These are phyloP conservation scores for Moniliophthora roreri DNA, from an alignment of 1,284 basidiomycete genomes.

Conservation along the genomic window DNA sequence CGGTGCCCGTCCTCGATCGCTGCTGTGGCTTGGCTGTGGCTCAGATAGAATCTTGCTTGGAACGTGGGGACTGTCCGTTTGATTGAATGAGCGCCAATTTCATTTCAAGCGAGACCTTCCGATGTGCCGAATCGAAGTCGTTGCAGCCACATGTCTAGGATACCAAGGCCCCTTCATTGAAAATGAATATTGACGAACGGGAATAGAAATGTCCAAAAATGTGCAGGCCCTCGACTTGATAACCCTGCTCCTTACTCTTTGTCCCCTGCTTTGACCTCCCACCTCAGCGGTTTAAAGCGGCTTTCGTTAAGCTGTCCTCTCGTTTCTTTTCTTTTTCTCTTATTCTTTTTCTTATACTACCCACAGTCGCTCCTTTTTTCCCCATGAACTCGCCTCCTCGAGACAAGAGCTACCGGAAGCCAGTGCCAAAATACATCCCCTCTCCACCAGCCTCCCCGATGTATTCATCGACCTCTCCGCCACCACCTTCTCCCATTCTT, in stretches of 20 bases:
- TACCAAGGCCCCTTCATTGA: not conserved
- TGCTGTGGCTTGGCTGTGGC: no score
- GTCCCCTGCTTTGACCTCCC: not conserved
- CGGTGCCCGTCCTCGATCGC: no score
- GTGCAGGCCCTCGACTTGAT: not conserved
- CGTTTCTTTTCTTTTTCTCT: not conserved
- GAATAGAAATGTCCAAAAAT: no score
- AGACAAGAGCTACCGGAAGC: slow-evolving; percentile 63
- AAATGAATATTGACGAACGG: not conserved
- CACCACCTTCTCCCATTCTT: slow-evolving; percentile 24
- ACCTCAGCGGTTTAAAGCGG: not conserved
- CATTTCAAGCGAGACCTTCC: no score
- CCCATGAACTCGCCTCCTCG: slow-evolving; percentile 23
- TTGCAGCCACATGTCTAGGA: not conserved
- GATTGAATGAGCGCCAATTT: not conserved
- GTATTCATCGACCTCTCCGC: slow-evolving; percentile 16
- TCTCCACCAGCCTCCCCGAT: slow-evolving; percentile 51
- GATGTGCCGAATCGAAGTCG: no score
- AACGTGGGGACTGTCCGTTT: not conserved
- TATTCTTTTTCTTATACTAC: slow-evolving; percentile 5
- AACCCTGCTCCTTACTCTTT: not conserved
- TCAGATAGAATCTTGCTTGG: no score
- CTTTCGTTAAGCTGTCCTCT: slow-evolving; percentile 3
- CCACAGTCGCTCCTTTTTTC: slow-evolving; percentile 21
- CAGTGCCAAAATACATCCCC: slow-evolving; percentile 61